Conservation (phyloP, 148 eudicot genomes). For the Spergularia marina region DNA sequence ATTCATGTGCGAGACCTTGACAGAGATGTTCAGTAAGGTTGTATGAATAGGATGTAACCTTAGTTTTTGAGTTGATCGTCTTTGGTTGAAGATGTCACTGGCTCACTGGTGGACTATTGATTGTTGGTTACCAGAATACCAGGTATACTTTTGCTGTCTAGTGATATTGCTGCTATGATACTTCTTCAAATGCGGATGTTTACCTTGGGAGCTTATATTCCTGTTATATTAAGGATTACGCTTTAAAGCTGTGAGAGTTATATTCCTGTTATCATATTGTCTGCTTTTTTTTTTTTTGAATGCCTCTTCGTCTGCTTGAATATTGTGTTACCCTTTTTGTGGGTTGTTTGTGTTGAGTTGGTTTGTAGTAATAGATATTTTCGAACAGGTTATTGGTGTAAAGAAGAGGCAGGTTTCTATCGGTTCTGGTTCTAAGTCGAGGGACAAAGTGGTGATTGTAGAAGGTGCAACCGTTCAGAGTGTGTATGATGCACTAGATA, state of each 20-base stretch:
- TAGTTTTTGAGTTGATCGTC: too few species aligned
- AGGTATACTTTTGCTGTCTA: too few species aligned
- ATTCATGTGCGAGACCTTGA: too few species aligned
- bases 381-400: slow-evolving; percentile 75
- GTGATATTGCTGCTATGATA: too few species aligned
- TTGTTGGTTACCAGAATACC: too few species aligned
- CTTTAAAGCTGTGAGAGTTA: neutral
- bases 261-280: neutral
- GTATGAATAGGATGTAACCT: too few species aligned
- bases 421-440: slow-evolving; percentile 85
- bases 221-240: neutral
- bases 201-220: neutral
- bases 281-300: too few species aligned
- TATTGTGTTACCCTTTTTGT: neutral
- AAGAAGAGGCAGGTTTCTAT: slow-evolving; percentile 81
- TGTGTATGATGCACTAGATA: slow-evolving; percentile 68
- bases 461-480: slow-evolving; percentile 60
- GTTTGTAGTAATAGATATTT: neutral
- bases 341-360: neutral
- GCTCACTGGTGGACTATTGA: neutral
- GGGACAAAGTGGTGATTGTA: slow-evolving; percentile 84
- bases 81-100: neutral
- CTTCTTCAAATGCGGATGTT: too few species aligned
- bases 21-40: too few species aligned
- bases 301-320: neutral